Base-by-base conservation (phyloP, 2,329 filamentous ascomycete genomes). In the Helotiales sp. region DNA sequence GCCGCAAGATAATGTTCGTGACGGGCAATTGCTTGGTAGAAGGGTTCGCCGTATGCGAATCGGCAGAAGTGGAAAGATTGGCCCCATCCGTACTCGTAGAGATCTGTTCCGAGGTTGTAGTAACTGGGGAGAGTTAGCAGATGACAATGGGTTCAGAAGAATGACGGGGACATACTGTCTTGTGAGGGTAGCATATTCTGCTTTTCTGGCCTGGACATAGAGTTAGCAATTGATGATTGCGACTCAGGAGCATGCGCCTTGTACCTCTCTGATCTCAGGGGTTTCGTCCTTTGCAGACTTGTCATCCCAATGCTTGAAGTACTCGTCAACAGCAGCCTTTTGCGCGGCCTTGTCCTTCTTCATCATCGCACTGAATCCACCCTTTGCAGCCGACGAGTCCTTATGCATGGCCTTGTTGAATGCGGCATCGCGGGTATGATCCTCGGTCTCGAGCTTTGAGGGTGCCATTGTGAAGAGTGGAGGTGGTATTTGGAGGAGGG, bases 1-100 rank as follows among this genome's bases (percentile, higher is more conserved):
- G 94, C 89, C 58, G 96, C 95, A 32, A 99, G 91, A 83, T 97
- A 98, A 85, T 99, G 96, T 83, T 99, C 96, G 79, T 99, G 96
- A 67, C 96, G 91, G 73, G 94, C 93, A 82, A 98, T 96, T 69
- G 94, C 94, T 82, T 96, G 93, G 81, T 89, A 85, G 83, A 98
- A 98, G 63, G 88, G 84, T 83, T 99, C 96, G 78, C 92, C 92
- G 74, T 90, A 85, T 67, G 93, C 92, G 82, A 95, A 98, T 72
- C 95, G 93, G 83, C 93, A 97, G 86, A 99, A 98, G 82, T 99
- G 96, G 87, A 99, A 98, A 62, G 91, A 95, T 77, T 93, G 90
- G 68, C 93, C 93, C 94, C 96, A 99, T 75, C 94, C 96, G 75
- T 97, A 96, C 84, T 99, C 96, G 85, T 97, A 97, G 63, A 97